Base-by-base conservation (phyloP, 148 eudicot species). In the Mesembryanthemum crystallinum region DNA sequence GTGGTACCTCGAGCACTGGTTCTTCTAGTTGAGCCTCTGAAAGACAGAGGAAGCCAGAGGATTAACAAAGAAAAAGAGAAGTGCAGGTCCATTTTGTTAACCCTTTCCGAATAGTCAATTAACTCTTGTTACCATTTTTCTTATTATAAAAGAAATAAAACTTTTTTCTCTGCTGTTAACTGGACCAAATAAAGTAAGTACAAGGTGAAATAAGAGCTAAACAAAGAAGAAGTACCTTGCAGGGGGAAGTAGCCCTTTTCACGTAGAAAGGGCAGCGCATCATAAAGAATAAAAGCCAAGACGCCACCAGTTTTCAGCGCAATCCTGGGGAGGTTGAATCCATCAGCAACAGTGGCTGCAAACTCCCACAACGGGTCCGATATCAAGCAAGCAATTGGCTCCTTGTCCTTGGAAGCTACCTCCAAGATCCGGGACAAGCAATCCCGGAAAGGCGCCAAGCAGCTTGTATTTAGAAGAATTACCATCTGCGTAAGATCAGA, bases 321-420 rank as follows among this genome's bases (percentile, higher is more conserved):
- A 15, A 88, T 71, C 77, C 83, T 76, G 14, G 88, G 88, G 54
- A 85, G 49, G 24, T 80, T 80, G 12, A 85, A 68, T 14, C 60
- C 68, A 8, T 83, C 75, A 59, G 84, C 80, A 29, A 84, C 81
- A 0, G 24, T 42, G 37, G 74, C 72, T 14, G 84, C 68, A 30
- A 73, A 83, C 55, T 32, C 28, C 88, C 79, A 81, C 32, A 67
- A 13, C 3, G 88, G 77, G 66, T 87, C 90, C 1, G 86, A 61
- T 24, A 87, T 78, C 72, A 84, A 51, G 73, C 89, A 84, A 29
- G 73, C 72, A 14, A 86, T 76, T 4, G 20, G 68, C 27, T 75
- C 78, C 10, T 60, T 47, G 23, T 12, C 61, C 74, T 35, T 27
- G 24, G 33, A 15, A 17, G 73, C 67, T 9, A n/a, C n/a, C 3